Evolutionary conservation across 768 basidiomycete genomes (phyloP), one percentile per base, ranked within the genome.

Genomic region (Amanita pseudoporphyria): DNA sequence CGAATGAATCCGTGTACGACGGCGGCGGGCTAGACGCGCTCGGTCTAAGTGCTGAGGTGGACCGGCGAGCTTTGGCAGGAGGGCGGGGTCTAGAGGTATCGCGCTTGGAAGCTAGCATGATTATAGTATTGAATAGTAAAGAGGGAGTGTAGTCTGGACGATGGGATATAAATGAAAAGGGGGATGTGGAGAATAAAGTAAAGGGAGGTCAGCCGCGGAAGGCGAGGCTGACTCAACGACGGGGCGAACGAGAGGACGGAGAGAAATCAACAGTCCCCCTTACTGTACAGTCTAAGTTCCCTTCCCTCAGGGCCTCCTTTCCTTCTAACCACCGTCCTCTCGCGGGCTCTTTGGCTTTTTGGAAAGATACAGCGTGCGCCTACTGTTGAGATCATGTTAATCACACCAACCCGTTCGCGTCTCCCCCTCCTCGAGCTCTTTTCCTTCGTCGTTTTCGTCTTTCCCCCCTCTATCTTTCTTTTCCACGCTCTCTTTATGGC

Each of bases 61-160:
- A 64, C 42, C 81, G 75, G 47, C 83, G 77, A 21, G 72, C 63
- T 67, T 79, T 80, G 3, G 83, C 84, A 35, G 86, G 86, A 5
- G 86, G 86, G 12, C 77, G 71, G 3, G 86, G 85, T 41, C 84
- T 77, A 14, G 82, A 78, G 12, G 81, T 81, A 35, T 69, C 68
- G 40, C 63, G 59, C 30, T 56, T 52, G 40, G 58, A 63, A 18
- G 67, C 62, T 38, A 72, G 60, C 66, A 69, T 71, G 24, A 28
- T 57, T 36, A 24, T 13, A 32, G 35, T 21, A 32, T 32, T 50
- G 28, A 24, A 43, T 38, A 45, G 26, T 32, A 52, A 35, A 18
- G 47, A 32, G 47, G 13, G 47, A 37, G 18, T 48, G 38, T 48
- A 48, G 47, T 48, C 28, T 48, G 47, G 26, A 24, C 9, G 48